Base-by-base conservation (phyloP, 257 asterid species). In the Petrea volubilis region DNA sequence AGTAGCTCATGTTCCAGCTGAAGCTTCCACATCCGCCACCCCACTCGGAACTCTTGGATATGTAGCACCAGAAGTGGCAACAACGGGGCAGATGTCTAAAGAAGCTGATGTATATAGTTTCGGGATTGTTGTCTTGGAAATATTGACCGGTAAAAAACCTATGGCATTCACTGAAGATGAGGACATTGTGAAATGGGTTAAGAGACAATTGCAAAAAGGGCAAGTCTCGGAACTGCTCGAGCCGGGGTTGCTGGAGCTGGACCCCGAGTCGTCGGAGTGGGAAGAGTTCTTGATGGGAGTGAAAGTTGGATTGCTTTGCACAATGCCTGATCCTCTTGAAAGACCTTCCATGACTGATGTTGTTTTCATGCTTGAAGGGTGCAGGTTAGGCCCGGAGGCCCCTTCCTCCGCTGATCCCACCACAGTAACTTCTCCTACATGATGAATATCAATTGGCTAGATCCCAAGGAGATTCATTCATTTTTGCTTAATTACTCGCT, bases 231-330 rank as follows among this genome's bases (percentile, higher is more conserved):
- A 87, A 60, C 23, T 87, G 74, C 79, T 87, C 0, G 93, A 87
- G 71, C 93, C 90, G 10, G 93, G 93, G 0, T 63, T 87, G 82
- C 86, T 87, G 7, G 93, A 87, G 64, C 86, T 87, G 1, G 93
- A 87, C 28, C 93, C 93, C 0, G 93, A 87, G 56, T 87, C 93
- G 6, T 80, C 93, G 2, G 93, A 87, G 64, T 87, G 93, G 90
- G 93, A 87, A 70, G 93, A 87, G 65, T 87, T 79, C 83, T 72
- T 87, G 80, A 60, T 87, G 20, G 93, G 93, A 0, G 77, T 87
- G 3, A 87, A 87, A 75, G 93, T 87, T 10, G 93, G 93, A 4
- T 20, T 87, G 60, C 85, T 87, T 10, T 87, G 90, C 79, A 87
- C 93, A 56, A 80, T 79, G 85, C 80, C 86, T 0, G 93, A 87